These are phyloP conservation scores for Linnemannia exigua DNA, from an alignment of 192 early-diverging fungal species.

Conservation along the genomic window DNA sequence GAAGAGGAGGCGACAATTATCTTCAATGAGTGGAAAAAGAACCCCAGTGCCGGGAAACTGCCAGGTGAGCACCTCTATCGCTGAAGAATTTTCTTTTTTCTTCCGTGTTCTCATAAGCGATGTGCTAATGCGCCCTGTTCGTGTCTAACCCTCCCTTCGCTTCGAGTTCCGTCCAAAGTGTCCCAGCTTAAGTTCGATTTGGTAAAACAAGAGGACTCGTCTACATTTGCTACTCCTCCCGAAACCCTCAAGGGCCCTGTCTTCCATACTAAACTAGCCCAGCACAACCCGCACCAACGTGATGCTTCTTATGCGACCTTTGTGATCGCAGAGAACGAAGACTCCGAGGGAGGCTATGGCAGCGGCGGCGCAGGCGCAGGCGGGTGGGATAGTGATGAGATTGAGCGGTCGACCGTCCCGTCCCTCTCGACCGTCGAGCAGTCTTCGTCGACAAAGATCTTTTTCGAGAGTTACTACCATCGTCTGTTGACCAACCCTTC, in stretches of 20 bases:
- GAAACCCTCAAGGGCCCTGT: slow-evolving; percentile 46
- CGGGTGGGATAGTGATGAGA: slow-evolving; percentile 18
- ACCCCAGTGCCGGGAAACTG: slow-evolving; percentile 51
- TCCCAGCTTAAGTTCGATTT: slow-evolving; percentile 56
- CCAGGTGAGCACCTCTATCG: slow-evolving; percentile 50
- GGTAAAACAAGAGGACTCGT: slow-evolving; percentile 33
- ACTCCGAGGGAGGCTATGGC: not conserved
- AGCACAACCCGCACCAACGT: slow-evolving; percentile 17
- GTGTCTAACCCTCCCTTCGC: not conserved
- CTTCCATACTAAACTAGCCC: slow-evolving; percentile 31
- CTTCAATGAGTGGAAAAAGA: slow-evolving; percentile 55
- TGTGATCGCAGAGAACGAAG: slow-evolving; percentile 41
- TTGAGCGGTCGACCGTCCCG: slow-evolving; percentile 39
- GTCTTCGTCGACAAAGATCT: slow-evolving; percentile 71
- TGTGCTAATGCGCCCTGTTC: slow-evolving; percentile 18
- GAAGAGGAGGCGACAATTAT: slow-evolving; percentile 53
- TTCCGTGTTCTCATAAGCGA: not conserved
- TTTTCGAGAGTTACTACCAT: slow-evolving; percentile 73
- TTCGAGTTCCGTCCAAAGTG: slow-evolving; percentile 58
- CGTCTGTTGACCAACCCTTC: slow-evolving; percentile 64
- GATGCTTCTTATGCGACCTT: slow-evolving; percentile 55
- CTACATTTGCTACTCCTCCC: slow-evolving; percentile 45
- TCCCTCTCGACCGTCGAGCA: slow-evolving; percentile 71
- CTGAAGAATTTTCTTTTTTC: not conserved
- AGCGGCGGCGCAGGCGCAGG: not conserved